Percentiles rank a stretch among this genome's conserved stretches.
phyloP scores from a whole-genome alignment of 805 yeast species.

The Saturnispora zaruensis region DNA sequence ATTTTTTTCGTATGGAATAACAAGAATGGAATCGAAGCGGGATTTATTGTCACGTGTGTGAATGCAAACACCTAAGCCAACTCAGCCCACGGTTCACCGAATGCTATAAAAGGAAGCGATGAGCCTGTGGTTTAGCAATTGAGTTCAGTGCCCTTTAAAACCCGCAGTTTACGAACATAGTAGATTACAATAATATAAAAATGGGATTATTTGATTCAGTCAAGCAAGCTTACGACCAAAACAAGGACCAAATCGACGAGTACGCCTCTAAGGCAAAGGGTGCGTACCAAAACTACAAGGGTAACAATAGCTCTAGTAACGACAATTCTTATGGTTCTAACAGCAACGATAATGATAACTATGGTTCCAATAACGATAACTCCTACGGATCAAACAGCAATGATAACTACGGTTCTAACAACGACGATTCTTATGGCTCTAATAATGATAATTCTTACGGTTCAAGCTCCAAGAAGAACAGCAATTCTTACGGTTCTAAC shows the following conservation, averaged over 20 bases:
- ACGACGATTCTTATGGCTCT: constrained; percentile 17
- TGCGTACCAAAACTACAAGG: constrained; percentile 12
- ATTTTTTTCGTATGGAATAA: background rate
- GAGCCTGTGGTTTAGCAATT: background rate
- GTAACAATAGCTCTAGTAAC: constrained; percentile 17
- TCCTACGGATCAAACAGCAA: constrained; percentile 22
- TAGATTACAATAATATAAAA: background rate
- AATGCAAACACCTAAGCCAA: background rate
- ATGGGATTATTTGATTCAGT: constrained; percentile 40
- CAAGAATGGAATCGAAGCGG: background rate
- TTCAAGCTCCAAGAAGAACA: constrained; percentile 17
- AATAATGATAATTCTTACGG: constrained; percentile 4
- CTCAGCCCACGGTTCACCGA: background rate
- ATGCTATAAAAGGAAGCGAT: background rate
- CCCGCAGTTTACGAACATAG: background rate
- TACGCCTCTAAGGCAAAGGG: constrained; percentile 18
- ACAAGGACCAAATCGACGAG: constrained; percentile 19
- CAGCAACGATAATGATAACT: constrained; percentile 24
- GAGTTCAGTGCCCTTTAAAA: no score
- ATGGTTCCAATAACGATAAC: constrained; percentile 4
- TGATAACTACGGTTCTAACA: constrained; percentile 12
- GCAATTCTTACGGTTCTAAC: constrained; percentile 19
- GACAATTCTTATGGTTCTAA: constrained; percentile 24
- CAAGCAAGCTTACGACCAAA: constrained; percentile 24
- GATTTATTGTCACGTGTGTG: background rate